phyloP scores from a whole-genome alignment of 352 stramenopile genomes.

The Phytophthora lateralis region DNA sequence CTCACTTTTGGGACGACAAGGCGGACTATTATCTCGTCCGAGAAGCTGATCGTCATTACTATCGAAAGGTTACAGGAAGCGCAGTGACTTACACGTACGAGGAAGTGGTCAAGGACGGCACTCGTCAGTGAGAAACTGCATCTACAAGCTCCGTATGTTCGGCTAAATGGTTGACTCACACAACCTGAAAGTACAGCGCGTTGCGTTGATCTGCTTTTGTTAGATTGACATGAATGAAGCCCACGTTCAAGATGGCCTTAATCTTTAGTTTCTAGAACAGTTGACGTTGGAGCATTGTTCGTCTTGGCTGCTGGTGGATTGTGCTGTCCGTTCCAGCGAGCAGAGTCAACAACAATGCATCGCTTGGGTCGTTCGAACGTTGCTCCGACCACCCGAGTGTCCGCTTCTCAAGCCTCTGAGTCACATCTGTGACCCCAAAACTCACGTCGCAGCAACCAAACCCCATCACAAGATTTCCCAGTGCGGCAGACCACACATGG shows the following conservation, averaged over 20 bases:
- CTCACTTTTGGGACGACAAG: no score
- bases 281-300: conserved; percentile 19
- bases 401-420: conserved; percentile 1
- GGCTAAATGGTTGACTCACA: neutral
- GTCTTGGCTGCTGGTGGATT: conserved; percentile 23
- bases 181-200: neutral
- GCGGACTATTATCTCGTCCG: no score
- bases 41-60: no score
- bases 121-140: no score
- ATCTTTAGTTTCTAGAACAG: conserved; percentile 18
- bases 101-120: no score
- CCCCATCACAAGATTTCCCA: conserved; percentile 28
- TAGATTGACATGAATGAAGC: neutral
- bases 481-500: conserved; percentile 18
- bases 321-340: conserved; percentile 14
- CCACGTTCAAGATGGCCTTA: no score
- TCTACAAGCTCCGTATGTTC: no score
- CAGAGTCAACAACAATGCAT: conserved; percentile 16
- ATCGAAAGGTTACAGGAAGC: neutral
- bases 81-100: no score
- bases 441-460: neutral
- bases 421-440: conserved; percentile 7
- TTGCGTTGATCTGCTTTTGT: conserved; percentile 1
- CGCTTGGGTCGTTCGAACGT: conserved; percentile 13
- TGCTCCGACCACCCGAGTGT: conserved; percentile 3